A percentile compares a stretch with the other conserved stretches of the same genome.
Evolutionary conservation across 1,284 basidiomycete genomes (phyloP).

Genomic region (Irpex sp.): DNA sequence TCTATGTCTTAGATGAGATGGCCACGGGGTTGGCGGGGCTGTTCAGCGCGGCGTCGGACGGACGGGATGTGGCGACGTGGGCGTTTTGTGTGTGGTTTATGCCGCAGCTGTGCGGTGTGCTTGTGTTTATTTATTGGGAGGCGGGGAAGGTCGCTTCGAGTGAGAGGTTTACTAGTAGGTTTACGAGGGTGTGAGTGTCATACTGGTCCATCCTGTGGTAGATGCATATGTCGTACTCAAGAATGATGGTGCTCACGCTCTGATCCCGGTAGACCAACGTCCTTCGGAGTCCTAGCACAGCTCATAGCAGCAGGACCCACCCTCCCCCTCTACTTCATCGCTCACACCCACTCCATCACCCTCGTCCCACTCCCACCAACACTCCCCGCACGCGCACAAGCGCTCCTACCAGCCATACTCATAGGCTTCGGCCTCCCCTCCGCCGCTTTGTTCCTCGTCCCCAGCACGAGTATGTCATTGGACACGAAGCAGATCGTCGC

Average conservation of each 20-base stretch:
- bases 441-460: not conserved
- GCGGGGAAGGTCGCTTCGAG: not conserved
- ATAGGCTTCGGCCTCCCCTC: not conserved
- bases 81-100: slow-evolving; percentile 5
- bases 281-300: not conserved
- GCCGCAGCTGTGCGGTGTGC: not conserved
- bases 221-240: not conserved
- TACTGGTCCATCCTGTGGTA: not conserved
- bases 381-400: not conserved
- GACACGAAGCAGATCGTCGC: not conserved
- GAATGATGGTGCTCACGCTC: not conserved
- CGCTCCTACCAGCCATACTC: not conserved
- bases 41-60: slow-evolving; percentile 2
- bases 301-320: not conserved
- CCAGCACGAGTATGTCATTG: not conserved
- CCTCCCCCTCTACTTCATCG: slow-evolving; percentile 1
- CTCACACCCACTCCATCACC: not conserved
- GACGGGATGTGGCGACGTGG: not conserved
- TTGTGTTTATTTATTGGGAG: slow-evolving; percentile 4
- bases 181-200: not conserved
- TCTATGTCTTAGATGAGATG: not conserved
- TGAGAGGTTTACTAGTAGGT: not conserved
- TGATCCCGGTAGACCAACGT: not conserved
- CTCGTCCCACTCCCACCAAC: not conserved
- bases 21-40: slow-evolving; percentile 1